Evolutionary conservation across 2,329 filamentous ascomycete species (phyloP).

Genomic region (Alternaria brassicae): DNA sequence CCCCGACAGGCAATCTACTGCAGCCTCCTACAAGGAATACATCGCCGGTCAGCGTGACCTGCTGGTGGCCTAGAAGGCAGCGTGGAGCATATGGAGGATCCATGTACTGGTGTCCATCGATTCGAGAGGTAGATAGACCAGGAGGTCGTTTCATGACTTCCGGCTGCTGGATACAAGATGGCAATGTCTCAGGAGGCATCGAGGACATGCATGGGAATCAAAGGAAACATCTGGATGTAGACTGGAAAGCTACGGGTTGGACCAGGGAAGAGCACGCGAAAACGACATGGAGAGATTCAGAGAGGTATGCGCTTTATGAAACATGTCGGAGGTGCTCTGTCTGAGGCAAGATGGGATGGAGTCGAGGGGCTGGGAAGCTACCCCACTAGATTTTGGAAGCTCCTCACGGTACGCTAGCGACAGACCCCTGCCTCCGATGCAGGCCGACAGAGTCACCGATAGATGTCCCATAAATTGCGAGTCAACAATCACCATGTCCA

Average conservation of each 20-base stretch:
- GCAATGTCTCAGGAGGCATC: neutral
- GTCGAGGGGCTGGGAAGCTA: neutral
- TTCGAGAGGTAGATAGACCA: neutral
- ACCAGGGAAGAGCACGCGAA: neutral
- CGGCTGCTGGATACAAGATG: neutral
- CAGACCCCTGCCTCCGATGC: conserved; percentile 16
- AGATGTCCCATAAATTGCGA: conserved; percentile 9
- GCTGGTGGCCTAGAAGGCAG: neutral
- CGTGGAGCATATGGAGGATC: neutral
- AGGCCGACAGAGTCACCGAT: conserved; percentile 11
- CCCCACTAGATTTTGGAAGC: neutral
- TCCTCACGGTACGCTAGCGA: neutral
- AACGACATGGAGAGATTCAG: neutral
- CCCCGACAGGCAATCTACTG: neutral
- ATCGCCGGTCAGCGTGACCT: neutral
- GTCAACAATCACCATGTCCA: neutral
- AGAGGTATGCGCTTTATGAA: neutral
- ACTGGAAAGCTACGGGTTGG: too few relatives aligned
- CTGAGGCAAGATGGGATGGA: neutral
- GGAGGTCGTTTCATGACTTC: neutral
- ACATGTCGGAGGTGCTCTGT: neutral
- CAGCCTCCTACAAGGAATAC: neutral
- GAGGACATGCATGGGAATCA: neutral
- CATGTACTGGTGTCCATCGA: neutral
- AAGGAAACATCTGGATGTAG: neutral